phyloP scores from a whole-genome alignment of 805 yeast species.

The Millerago galiae region DNA sequence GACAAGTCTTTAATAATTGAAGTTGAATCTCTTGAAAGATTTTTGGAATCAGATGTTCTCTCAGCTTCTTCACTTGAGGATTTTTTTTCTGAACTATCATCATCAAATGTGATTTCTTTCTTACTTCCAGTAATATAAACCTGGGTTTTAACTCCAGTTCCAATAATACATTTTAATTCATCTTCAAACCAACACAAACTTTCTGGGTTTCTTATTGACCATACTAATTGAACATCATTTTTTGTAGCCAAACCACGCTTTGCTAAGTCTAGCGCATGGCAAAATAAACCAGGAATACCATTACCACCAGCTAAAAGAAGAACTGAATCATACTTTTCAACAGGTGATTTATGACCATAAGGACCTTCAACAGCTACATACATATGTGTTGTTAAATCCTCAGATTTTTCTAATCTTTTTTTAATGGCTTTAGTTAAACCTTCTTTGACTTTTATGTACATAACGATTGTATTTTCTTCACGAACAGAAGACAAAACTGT shows the following conservation, averaged over 20 bases:
- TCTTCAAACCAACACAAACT: not conserved
- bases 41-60: not conserved
- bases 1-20: not conserved
- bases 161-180: not conserved
- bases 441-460: slow-evolving; percentile 40
- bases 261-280: not conserved
- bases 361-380: not conserved
- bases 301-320: not conserved
- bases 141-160: not conserved
- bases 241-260: not conserved
- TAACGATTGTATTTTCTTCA: slow-evolving; percentile 28
- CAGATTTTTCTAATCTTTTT: not conserved
- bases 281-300: not conserved
- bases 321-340: not conserved
- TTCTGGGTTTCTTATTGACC: not conserved
- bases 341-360: not conserved
- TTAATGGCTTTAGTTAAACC: slow-evolving; percentile 43
- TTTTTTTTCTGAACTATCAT: not conserved
- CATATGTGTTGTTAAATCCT: not conserved
- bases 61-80: not conserved
- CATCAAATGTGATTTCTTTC: not conserved
- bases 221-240: not conserved
- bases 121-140: not conserved
- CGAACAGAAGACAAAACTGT: slow-evolving; percentile 39
- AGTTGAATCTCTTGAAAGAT: not conserved